Base-by-base conservation (phyloP, 768 basidiomycete genomes). In the Tubosaeta sp. region DNA sequence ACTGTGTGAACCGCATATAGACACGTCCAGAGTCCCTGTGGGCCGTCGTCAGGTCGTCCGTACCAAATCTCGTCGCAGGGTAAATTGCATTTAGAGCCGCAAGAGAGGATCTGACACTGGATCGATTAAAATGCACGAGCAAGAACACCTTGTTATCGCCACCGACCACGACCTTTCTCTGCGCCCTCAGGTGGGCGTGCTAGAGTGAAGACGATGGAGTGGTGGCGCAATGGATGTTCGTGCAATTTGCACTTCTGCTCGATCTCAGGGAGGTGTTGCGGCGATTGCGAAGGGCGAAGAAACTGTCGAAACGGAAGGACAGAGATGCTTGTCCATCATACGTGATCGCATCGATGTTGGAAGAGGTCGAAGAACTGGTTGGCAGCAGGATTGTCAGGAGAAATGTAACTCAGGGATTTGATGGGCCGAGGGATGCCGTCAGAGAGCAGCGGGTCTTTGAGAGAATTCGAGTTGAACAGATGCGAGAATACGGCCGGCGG, bases 391-490 rank as follows among this genome's bases (percentile, higher is more conserved):
- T 25, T 8, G 19, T 45, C 19, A 26, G 38, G 29, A 34, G 34
- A 5, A 5, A 41, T 0, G 16, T 46, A 5, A 16, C 22, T 39
- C 46, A 35, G 42, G 55, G 33, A 45, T 10, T 27, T 0, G 45
- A 31, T 48, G 38, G 29, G 51, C 17, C 9, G 25, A 55, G 22
- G 46, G 48, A 51, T 48, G 32, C 19, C 35, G 32, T 43, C 50
- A 13, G 43, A 26, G 17, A 51, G 22, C 34, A 16, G 34, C 17
- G 12, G 25, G 34, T 51, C 38, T 33, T 41, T 14, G n/a, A 33
- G 12, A 43, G 31, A 46, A 6, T 46, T 37, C 45, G 32, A 10
- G 38, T 32, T 6, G 50, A n/a, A 38, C 1, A 10, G 8, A 45
- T 26, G 42, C 2, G 38, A 12, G 14, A 7, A 16, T 43, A 26